These are phyloP conservation scores for Pseudogymnoascus sp. DNA, from an alignment of 2,329 filamentous ascomycete species.

Conservation along the genomic window DNA sequence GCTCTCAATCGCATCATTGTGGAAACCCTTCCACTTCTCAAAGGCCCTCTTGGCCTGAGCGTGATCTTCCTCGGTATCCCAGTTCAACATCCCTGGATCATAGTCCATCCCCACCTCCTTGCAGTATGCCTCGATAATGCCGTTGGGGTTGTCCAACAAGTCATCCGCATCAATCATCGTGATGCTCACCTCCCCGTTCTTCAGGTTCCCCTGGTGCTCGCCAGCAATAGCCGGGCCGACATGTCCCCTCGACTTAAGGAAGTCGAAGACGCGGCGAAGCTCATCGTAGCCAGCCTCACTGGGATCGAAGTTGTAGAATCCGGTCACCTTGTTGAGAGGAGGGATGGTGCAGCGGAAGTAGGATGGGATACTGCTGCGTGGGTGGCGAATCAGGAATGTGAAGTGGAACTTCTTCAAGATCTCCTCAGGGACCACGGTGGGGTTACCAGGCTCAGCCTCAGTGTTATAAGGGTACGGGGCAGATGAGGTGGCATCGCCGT, in stretches of 20 bases:
- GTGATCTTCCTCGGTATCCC: constrained; percentile 70
- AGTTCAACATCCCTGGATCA: constrained; percentile 68
- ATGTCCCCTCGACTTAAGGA: constrained; percentile 58
- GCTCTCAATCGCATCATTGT: constrained; percentile 87
- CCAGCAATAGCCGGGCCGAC: constrained; percentile 60
- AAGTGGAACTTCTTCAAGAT: constrained; percentile 79
- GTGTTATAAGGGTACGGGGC: constrained; percentile 52
- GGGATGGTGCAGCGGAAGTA: constrained; percentile 93
- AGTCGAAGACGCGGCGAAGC: constrained; percentile 80
- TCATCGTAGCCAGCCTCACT: constrained; percentile 86
- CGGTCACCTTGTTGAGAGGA: constrained; percentile 71
- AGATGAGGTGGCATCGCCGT: constrained; percentile 26
- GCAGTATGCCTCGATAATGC: constrained; percentile 72
- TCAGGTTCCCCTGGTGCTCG: constrained; percentile 20
- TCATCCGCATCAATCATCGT: constrained; percentile 93
- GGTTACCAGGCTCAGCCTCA: constrained; percentile 60
- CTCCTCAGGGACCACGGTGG: constrained; percentile 70
- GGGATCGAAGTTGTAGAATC: constrained; percentile 80
- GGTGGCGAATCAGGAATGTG: constrained; percentile 93
- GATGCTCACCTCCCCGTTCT: constrained; percentile 47
- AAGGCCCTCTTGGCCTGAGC: constrained; percentile 63
- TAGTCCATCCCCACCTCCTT: constrained; percentile 72
- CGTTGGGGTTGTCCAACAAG: constrained; percentile 74
- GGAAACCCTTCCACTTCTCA: constrained; percentile 96
- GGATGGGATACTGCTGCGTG: constrained; percentile 81